Percentiles rank a stretch among this genome's conserved stretches.
Evolutionary conservation across 1,284 basidiomycete genomes (phyloP).

Genomic region (Meira nashicola): DNA sequence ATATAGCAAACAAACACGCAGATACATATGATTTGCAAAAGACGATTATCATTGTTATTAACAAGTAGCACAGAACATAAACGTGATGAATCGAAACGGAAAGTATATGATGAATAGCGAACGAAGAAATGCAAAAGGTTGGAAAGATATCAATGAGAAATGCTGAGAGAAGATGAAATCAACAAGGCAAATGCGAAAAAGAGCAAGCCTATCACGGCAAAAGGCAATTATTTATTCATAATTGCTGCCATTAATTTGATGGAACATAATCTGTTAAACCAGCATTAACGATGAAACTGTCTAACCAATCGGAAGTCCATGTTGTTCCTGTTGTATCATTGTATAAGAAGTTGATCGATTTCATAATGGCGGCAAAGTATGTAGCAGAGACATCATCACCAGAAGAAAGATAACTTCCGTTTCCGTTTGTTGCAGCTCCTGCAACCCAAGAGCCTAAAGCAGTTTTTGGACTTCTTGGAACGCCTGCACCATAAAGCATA

Average conservation of each 20-base stretch:
- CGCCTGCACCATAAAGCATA: conserved; percentile 9
- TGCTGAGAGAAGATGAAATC: neutral
- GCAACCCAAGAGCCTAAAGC: conserved; percentile 48
- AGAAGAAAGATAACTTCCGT: conserved; percentile 27
- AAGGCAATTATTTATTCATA: neutral
- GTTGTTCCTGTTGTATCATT: conserved; percentile 12
- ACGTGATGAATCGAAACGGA: neutral
- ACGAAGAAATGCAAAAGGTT: neutral
- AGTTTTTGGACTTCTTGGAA: conserved; percentile 21
- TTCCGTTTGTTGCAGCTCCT: conserved; percentile 37
- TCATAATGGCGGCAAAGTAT: conserved; percentile 37
- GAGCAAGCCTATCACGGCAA: neutral
- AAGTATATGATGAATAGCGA: neutral
- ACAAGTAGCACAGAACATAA: too few species aligned
- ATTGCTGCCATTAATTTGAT: neutral
- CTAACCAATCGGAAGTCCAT: conserved; percentile 26
- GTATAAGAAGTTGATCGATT: conserved; percentile 37
- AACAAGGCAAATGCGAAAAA: neutral
- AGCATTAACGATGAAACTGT: conserved; percentile 24
- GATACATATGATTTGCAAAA: too few species aligned
- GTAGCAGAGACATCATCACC: conserved; percentile 42
- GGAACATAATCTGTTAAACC: conserved; percentile 42
- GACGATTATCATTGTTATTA: neutral
- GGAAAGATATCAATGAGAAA: neutral
- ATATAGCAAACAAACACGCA: neutral